These are phyloP conservation scores for Pyrenophora graminea DNA, from an alignment of 2,329 filamentous ascomycete species.

Conservation along the genomic window DNA sequence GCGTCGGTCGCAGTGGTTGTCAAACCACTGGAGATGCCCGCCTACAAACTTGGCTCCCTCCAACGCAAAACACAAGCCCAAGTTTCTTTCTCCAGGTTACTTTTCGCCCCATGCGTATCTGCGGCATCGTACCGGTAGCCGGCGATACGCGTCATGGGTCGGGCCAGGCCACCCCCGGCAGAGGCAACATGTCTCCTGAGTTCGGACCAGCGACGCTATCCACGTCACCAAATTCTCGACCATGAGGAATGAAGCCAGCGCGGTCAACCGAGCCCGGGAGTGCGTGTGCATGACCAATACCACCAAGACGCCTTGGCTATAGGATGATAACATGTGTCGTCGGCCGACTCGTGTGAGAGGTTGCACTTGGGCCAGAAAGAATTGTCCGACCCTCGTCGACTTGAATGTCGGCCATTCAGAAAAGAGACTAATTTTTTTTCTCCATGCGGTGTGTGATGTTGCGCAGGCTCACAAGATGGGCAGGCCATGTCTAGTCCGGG, in stretches of 20 bases:
- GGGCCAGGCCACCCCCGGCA: slow-evolving; percentile 13
- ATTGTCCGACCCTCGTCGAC: not conserved
- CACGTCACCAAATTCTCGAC: slow-evolving; percentile 23
- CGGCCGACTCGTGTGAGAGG: not conserved
- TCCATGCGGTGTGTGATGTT: slow-evolving; percentile 1
- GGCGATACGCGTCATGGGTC: slow-evolving; percentile 14
- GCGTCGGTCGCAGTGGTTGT: not conserved
- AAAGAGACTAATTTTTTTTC: not conserved
- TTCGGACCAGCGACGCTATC: slow-evolving; percentile 21
- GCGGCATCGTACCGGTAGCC: slow-evolving; percentile 1
- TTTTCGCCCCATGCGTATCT: not conserved
- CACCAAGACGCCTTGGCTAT: not conserved
- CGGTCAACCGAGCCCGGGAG: not conserved
- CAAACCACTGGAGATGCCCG: slow-evolving; percentile 5
- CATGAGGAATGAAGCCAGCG: slow-evolving; percentile 3
- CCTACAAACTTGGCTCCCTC: not conserved
- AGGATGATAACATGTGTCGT: slow-evolving; percentile 6
- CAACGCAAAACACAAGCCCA: not conserved
- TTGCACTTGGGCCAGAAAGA: not conserved
- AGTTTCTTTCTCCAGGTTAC: not conserved
- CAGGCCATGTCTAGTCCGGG: slow-evolving; percentile 4
- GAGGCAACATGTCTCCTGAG: slow-evolving; percentile 24
- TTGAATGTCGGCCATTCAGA: not conserved
- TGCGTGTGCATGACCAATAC: not conserved
- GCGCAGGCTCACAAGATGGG: slow-evolving; percentile 6